A percentile compares a stretch with the other conserved stretches of the same genome.
phyloP scores from a whole-genome alignment of 2,329 filamentous ascomycete species.

The Aspergillus glaucus region DNA sequence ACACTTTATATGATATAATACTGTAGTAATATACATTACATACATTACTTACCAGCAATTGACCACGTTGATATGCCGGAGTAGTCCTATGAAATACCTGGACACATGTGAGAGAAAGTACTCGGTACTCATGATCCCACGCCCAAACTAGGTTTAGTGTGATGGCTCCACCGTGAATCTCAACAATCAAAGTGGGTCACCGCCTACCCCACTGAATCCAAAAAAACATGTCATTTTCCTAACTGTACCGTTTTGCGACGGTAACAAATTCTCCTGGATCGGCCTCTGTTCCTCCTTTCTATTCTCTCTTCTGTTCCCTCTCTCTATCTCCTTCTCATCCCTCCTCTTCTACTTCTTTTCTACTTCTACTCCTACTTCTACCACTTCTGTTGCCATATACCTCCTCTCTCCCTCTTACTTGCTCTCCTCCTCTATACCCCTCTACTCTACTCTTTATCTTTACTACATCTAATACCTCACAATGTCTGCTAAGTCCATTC shows the following conservation, averaged over 20 bases:
- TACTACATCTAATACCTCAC: constrained; percentile 26
- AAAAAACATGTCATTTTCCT: constrained; percentile 2
- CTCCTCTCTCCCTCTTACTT: constrained; percentile 3
- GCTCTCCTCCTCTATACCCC: constrained; percentile 12
- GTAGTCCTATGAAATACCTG: neutral
- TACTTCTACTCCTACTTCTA: constrained; percentile 10
- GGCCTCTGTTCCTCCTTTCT: constrained; percentile 4
- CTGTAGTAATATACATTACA: neutral
- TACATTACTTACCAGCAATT: neutral
- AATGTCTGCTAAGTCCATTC: constrained; percentile 95
- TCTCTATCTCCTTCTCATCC: constrained; percentile 7
- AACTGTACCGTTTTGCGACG: neutral
- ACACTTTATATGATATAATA: too few species aligned
- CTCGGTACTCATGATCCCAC: neutral
- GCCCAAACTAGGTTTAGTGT: neutral
- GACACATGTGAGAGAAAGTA: neutral
- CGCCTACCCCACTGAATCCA: constrained; percentile 3
- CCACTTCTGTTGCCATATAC: constrained; percentile 4
- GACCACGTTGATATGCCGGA: neutral
- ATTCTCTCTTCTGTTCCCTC: constrained; percentile 4
- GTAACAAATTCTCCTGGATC: constrained; percentile 1
- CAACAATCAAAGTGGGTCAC: constrained; percentile 7
- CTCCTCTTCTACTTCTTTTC: constrained; percentile 3
- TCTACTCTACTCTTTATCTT: constrained; percentile 15
- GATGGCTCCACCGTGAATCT: constrained; percentile 10